Conservation (phyloP, 345 rosid species). For the Eucalyptus curtisii region DNA sequence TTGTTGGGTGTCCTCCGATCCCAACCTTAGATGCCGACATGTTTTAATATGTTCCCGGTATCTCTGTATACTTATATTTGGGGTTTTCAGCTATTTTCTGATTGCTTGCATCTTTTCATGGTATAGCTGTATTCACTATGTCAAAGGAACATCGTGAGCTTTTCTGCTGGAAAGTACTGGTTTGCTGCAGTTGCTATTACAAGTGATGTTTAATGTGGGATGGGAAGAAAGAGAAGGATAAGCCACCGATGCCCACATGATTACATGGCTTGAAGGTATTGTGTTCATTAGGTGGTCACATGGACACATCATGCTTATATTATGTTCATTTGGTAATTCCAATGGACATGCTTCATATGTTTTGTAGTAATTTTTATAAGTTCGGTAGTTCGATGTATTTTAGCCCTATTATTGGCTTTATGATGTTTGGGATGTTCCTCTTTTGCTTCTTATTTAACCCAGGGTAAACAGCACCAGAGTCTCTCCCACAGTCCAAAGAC, state of each 20-base stretch:
- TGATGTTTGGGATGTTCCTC: neutral
- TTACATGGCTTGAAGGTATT: slow-evolving; percentile 53
- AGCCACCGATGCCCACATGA: slow-evolving; percentile 50
- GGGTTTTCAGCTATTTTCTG: neutral
- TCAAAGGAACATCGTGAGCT: slow-evolving; percentile 51
- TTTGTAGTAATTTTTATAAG: neutral
- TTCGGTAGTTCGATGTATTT: neutral
- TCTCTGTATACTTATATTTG: neutral
- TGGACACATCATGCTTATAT: neutral
- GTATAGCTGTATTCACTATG: slow-evolving; percentile 44
- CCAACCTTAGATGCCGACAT: slow-evolving; percentile 84
- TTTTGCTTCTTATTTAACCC: neutral
- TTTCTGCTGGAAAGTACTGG: slow-evolving; percentile 95
- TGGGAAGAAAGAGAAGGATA: slow-evolving; percentile 43
- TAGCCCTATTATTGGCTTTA: neutral
- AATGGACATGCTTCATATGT: neutral
- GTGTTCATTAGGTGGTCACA: neutral
- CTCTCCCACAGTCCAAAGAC: slow-evolving; percentile 63
- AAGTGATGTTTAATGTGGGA: slow-evolving; percentile 94
- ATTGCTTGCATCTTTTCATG: neutral
- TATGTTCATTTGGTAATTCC: neutral
- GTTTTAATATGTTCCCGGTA: slow-evolving; percentile 7
- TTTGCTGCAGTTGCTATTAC: slow-evolving; percentile 62
- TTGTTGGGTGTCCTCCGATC: slow-evolving; percentile 87
- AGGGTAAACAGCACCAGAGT: slow-evolving; percentile 55